phyloP scores from a whole-genome alignment of 768 basidiomycete genomes.

The Termitomyces sp. region DNA sequence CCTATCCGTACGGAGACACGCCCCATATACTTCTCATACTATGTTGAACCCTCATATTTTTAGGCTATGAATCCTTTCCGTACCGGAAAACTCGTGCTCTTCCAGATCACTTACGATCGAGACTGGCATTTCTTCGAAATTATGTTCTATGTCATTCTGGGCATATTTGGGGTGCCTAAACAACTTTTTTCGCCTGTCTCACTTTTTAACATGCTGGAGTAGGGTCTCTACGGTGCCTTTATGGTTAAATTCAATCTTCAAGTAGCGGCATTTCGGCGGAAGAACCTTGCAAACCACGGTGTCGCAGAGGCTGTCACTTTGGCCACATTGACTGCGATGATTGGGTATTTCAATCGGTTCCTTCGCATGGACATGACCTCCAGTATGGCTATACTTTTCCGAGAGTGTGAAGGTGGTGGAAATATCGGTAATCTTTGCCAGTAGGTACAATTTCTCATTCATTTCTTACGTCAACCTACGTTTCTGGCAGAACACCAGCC shows the following conservation, averaged over 20 bases:
- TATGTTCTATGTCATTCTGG: slow-evolving; percentile 91
- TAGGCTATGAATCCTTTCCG: slow-evolving; percentile 98
- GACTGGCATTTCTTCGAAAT: slow-evolving; percentile 99
- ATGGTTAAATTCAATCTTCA: slow-evolving; percentile 96
- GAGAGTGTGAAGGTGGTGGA: slow-evolving; percentile 93
- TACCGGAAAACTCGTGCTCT: slow-evolving; percentile 95
- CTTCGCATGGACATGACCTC: slow-evolving; percentile 97
- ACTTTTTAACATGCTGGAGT: slow-evolving; percentile 3
- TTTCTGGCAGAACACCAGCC: slow-evolving; percentile 55
- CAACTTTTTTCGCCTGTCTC: slow-evolving; percentile 2
- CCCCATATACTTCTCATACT: neutral
- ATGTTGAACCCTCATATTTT: slow-evolving; percentile 1
- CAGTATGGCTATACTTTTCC: slow-evolving; percentile 89
- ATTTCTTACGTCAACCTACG: neutral
- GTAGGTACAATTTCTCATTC: slow-evolving; percentile 42
- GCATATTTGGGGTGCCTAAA: slow-evolving; percentile 82
- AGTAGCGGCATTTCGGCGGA: slow-evolving; percentile 90
- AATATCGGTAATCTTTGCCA: slow-evolving; percentile 88
- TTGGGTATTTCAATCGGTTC: slow-evolving; percentile 94
- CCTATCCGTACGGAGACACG: slow-evolving; percentile 66
- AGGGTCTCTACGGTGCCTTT: slow-evolving; percentile 97
- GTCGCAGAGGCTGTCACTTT: slow-evolving; percentile 87
- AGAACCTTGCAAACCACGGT: slow-evolving; percentile 77
- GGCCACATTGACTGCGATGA: slow-evolving; percentile 83
- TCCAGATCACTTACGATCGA: slow-evolving; percentile 95